Conservation (phyloP, 805 yeast species). For the Candida tammaniensis region DNA sequence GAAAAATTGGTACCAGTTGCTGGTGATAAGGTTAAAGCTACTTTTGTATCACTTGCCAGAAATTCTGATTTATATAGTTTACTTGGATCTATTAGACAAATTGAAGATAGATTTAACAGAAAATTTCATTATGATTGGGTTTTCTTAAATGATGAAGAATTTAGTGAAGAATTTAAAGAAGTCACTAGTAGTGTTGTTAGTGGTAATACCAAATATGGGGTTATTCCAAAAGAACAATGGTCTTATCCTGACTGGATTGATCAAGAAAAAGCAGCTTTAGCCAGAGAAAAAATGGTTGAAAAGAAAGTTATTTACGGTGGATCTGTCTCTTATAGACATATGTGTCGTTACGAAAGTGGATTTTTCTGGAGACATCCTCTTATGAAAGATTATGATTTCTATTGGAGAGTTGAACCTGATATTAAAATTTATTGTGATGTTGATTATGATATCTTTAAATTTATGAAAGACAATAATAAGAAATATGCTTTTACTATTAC, state of each 20-base stretch:
- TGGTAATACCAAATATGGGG: constrained; percentile 76
- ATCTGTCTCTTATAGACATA: constrained; percentile 77
- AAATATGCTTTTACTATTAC: constrained; percentile 87
- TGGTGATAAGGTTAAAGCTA: constrained; percentile 63
- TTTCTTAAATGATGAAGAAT: constrained; percentile 83
- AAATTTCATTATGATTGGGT: constrained; percentile 92
- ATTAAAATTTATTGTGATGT: constrained; percentile 79
- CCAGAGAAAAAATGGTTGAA: constrained; percentile 56
- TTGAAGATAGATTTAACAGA: constrained; percentile 87
- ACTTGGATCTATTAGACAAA: constrained; percentile 62
- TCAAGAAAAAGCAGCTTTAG: constrained; percentile 61
- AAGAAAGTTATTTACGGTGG: constrained; percentile 70
- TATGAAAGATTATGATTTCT: constrained; percentile 76
- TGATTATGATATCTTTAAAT: constrained; percentile 81
- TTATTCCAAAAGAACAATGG: constrained; percentile 86
- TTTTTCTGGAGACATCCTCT: constrained; percentile 80
- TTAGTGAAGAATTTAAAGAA: constrained; percentile 74
- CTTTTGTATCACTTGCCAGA: constrained; percentile 79
- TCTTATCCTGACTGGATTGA: constrained; percentile 83
- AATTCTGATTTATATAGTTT: constrained; percentile 66
- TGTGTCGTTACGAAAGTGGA: constrained; percentile 92
- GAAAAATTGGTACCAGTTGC: constrained; percentile 19
- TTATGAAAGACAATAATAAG: constrained; percentile 72
- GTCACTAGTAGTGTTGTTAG: constrained; percentile 66
- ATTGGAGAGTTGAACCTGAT: constrained; percentile 95